phyloP scores from a whole-genome alignment of 1,284 basidiomycete species.

The Tylopilus microsporus region DNA sequence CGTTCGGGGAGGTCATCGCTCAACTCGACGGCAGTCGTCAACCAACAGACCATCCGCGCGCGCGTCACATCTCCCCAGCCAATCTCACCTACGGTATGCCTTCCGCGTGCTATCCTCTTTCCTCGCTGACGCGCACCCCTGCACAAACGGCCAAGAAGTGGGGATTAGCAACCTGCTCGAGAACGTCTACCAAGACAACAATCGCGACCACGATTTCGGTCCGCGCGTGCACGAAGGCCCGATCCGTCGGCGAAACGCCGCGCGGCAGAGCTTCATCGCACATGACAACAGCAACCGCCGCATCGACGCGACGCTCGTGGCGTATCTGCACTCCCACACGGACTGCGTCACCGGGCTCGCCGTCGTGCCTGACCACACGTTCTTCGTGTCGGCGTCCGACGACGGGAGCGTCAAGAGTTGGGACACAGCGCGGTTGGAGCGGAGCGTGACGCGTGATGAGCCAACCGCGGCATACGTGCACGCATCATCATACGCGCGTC shows the following conservation, averaged over 20 bases:
- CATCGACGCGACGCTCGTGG: slow-evolving; percentile 74
- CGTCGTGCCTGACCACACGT: slow-evolving; percentile 89
- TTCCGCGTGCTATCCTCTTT: neutral
- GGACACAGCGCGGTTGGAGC: slow-evolving; percentile 76
- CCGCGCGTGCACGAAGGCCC: slow-evolving; percentile 79
- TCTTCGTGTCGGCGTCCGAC: slow-evolving; percentile 87
- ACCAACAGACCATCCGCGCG: slow-evolving; percentile 43
- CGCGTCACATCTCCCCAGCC: slow-evolving; percentile 49
- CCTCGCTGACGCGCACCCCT: neutral
- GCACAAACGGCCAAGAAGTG: slow-evolving; percentile 76
- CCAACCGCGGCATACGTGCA: slow-evolving; percentile 70
- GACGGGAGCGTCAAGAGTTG: slow-evolving; percentile 83
- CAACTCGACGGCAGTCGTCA: slow-evolving; percentile 51
- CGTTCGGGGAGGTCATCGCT: slow-evolving; percentile 69
- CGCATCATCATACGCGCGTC: slow-evolving; percentile 74
- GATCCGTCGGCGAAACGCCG: slow-evolving; percentile 65
- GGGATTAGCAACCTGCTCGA: slow-evolving; percentile 83
- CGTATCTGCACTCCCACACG: slow-evolving; percentile 82
- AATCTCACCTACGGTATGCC: slow-evolving; percentile 69
- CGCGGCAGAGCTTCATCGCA: slow-evolving; percentile 57
- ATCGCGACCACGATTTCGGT: slow-evolving; percentile 84
- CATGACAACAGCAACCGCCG: slow-evolving; percentile 43
- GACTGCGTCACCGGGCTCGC: slow-evolving; percentile 77
- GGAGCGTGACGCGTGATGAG: slow-evolving; percentile 75
- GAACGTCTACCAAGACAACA: slow-evolving; percentile 83